Base-by-base conservation (phyloP, 2,329 filamentous ascomycete genomes). In the Neonectria faginata region DNA sequence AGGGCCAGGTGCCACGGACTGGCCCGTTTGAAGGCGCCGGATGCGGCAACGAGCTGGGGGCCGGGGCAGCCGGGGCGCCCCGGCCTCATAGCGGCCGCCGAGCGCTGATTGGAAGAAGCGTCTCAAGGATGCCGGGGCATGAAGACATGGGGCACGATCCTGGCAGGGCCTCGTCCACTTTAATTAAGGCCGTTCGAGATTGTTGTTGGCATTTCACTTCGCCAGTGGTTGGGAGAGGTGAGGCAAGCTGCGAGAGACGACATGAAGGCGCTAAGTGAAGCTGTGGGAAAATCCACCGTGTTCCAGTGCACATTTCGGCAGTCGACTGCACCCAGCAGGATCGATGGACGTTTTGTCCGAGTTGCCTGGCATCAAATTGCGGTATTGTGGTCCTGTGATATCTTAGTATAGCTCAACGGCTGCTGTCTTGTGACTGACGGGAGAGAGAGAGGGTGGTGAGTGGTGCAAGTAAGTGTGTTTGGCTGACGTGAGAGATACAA, bases 51-150 rank as follows among this genome's bases (percentile, higher is more conserved):
- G 42, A 69, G 64, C 62, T 68, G 67, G 41, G 57, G 56, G 5
- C 56, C 47, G 60, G 65, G 54, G 51, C 45, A 63, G 50, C 66
- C 63, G 56, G 58, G 33, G n/a, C 10, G 27, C 42, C 27, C 52
- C 42, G 36, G 33, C 59, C 47, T 62, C 62, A 61, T 53, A 54
- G 57, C 57, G 64, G 60, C 36, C 45, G 47, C 58, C 42, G 48
- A 42, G 56, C 50, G 60, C 55, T 73, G 65, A 73, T 73, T 73
- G 70, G 70, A 57, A 65, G 58, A 62, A 39, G 20, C 20, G 42
- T 60, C 44, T 61, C 27, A 53, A 52, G 53, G 12, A 29, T 48
- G 62, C 66, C 65, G 65, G 51, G 61, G 65, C 55, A 44, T 11
- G 42, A 42, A 42, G 45, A 52, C 45, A 57, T 53, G 60, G 42